phyloP scores from a whole-genome alignment of 176 grass and related monocot genomes.

The Areca catechu region DNA sequence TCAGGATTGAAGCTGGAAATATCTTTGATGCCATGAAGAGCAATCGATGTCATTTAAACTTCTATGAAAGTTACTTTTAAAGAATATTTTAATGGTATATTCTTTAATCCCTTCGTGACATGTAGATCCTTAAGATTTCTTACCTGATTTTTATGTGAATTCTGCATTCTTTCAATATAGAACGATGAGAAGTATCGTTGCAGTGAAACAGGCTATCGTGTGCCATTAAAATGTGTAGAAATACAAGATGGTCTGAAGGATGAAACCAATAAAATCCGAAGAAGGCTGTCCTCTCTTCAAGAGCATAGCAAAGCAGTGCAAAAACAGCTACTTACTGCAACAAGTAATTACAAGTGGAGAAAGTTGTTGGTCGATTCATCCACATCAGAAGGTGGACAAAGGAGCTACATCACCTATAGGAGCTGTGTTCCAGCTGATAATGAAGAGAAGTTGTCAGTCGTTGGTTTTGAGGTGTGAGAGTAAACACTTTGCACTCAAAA shows the following conservation, averaged over 20 bases:
- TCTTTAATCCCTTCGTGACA: too few species aligned
- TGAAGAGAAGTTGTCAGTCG: slow-evolving; percentile 70
- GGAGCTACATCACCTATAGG: slow-evolving; percentile 71
- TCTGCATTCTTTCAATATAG: slow-evolving; percentile 22
- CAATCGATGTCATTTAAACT: too few species aligned
- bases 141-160: too few species aligned
- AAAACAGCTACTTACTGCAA: slow-evolving; percentile 9
- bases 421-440: slow-evolving; percentile 65
- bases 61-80: too few species aligned
- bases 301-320: neutral
- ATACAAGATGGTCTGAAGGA: slow-evolving; percentile 36
- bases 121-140: too few species aligned
- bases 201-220: slow-evolving; percentile 83
- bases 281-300: slow-evolving; percentile 18
- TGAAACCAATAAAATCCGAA: slow-evolving; percentile 40
- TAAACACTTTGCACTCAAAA: too few species aligned
- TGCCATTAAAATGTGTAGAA: slow-evolving; percentile 73
- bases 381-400: slow-evolving; percentile 20
- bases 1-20: too few species aligned
- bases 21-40: too few species aligned
- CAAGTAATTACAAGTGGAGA: slow-evolving; percentile 22
- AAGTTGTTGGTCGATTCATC: slow-evolving; percentile 58
- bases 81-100: too few species aligned
- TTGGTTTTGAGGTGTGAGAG: slow-evolving; percentile 83
- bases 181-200: slow-evolving; percentile 81